These are phyloP conservation scores for Sphaerostilbella broomeana DNA, from an alignment of 2,329 filamentous ascomycete species.

Conservation along the genomic window DNA sequence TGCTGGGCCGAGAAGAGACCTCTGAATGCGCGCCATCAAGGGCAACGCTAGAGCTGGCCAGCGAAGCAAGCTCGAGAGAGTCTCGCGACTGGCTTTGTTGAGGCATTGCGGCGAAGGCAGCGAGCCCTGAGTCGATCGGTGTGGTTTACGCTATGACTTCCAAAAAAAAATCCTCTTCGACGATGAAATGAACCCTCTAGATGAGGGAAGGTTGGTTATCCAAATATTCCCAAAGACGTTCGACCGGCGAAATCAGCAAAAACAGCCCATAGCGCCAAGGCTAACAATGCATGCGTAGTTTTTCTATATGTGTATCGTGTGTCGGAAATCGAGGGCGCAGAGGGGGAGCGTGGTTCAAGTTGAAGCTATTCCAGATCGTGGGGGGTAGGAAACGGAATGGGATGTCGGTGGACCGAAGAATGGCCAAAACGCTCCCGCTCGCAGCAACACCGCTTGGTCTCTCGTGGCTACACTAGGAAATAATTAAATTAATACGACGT, in stretches of 20 bases:
- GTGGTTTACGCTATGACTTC: no score
- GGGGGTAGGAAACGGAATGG: no score
- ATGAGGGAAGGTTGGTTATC: background rate
- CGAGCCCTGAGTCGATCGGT: no score
- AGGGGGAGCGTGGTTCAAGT: no score
- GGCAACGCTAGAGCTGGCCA: conserved; percentile 69
- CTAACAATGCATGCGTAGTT: background rate
- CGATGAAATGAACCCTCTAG: background rate
- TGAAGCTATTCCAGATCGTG: no score
- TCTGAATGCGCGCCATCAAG: conserved; percentile 53
- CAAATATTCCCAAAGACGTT: conserved; percentile 5
- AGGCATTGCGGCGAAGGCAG: conserved; percentile 38
- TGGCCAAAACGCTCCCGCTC: background rate
- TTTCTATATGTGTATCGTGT: background rate
- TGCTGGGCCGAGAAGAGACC: conserved; percentile 72
- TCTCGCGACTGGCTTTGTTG: conserved; percentile 59
- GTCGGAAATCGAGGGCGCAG: background rate
- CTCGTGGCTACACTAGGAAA: no score
- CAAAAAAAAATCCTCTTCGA: conserved; percentile 22
- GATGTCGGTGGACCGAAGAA: conserved; percentile 1
- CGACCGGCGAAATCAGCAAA: conserved; percentile 17
- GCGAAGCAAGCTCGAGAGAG: conserved; percentile 90
- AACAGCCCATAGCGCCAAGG: conserved; percentile 21
- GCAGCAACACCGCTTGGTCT: background rate
- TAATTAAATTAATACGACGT: no score